Conservation (phyloP, 257 asterid species). For the Nicotiana noctiflora region DNA sequence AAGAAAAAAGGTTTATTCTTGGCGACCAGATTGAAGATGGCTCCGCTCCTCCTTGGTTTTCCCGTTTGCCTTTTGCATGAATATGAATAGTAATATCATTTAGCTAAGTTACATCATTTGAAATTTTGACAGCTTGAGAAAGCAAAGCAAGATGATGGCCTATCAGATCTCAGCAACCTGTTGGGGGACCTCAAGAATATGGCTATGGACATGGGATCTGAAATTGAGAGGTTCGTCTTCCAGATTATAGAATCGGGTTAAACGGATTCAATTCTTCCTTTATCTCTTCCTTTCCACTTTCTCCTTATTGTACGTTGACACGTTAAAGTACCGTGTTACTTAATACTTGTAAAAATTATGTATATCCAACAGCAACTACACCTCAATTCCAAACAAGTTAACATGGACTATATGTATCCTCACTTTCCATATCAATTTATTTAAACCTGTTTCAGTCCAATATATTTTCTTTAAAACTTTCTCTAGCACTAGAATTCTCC, state of each 20-base stretch:
- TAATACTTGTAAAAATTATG: background rate
- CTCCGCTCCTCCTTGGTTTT: background rate
- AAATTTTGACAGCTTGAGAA: constrained; percentile 25
- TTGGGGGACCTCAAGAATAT: constrained; percentile 40
- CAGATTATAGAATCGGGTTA: too few relatives aligned
- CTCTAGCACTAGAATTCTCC: background rate
- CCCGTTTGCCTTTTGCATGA: background rate
- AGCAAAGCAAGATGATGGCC: constrained; percentile 42
- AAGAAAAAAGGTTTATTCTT: background rate
- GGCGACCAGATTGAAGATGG: background rate
- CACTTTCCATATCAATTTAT: background rate
- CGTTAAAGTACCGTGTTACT: background rate
- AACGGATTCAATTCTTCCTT: background rate
- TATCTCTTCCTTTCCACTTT: background rate
- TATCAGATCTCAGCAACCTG: constrained; percentile 31
- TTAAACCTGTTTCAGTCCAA: background rate
- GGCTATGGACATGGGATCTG: constrained; percentile 50
- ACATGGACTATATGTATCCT: background rate
- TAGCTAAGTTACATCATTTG: background rate
- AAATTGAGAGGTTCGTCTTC: constrained; percentile 28
- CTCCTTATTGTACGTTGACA: background rate
- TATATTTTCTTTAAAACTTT: background rate
- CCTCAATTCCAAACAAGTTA: background rate
- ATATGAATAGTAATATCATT: background rate
- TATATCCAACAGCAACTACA: background rate